These are phyloP conservation scores for Tephrocybe sp. DNA, from an alignment of 768 basidiomycete genomes.

Conservation along the genomic window DNA sequence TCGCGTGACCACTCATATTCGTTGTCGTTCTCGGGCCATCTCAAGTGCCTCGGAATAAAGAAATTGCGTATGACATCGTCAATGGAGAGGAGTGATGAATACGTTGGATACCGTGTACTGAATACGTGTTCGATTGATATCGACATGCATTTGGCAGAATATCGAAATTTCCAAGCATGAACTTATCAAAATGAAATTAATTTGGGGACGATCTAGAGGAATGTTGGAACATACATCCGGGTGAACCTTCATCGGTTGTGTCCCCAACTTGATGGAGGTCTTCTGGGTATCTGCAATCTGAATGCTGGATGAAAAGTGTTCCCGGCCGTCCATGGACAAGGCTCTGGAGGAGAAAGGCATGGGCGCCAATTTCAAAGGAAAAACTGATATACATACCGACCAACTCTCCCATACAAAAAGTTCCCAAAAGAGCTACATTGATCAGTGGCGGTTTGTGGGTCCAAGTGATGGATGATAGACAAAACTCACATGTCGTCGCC, in stretches of 20 bases:
- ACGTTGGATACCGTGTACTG: slow-evolving; percentile 35
- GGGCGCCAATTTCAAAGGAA: not conserved
- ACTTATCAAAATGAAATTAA: slow-evolving; percentile 22
- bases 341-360: slow-evolving; percentile 31
- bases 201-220: not conserved
- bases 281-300: slow-evolving; percentile 53
- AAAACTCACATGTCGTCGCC: slow-evolving; percentile 36
- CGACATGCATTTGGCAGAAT: slow-evolving; percentile 44
- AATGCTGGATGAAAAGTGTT: slow-evolving; percentile 42
- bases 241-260: slow-evolving; percentile 33
- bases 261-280: slow-evolving; percentile 35
- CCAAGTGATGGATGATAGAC: not conserved
- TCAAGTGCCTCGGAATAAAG: slow-evolving; percentile 43
- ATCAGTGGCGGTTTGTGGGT: not conserved
- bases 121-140: slow-evolving; percentile 43
- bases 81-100: slow-evolving; percentile 45
- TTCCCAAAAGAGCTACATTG: slow-evolving; percentile 50
- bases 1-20: slow-evolving; percentile 40
- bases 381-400: slow-evolving; percentile 36
- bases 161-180: slow-evolving; percentile 46
- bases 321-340: slow-evolving; percentile 53
- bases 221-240: slow-evolving; percentile 40
- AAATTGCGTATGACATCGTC: slow-evolving; percentile 54
- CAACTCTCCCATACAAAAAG: slow-evolving; percentile 50
- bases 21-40: slow-evolving; percentile 34